Conservation (phyloP, 2,329 filamentous ascomycete species). For the Pseudogymnoascus sp. region DNA sequence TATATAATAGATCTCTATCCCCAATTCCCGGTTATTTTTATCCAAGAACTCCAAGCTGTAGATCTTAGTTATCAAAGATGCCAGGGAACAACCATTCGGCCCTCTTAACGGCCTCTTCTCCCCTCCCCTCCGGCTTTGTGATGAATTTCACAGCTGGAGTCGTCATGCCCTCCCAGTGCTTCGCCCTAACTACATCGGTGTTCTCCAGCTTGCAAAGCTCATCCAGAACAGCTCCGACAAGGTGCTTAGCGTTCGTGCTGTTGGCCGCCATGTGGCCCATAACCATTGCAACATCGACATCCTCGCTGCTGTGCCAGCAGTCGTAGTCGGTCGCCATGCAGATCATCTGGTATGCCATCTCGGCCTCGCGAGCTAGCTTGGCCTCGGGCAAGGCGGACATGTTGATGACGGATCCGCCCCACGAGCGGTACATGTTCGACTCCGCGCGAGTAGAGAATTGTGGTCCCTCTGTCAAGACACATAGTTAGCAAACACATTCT, state of each 20-base stretch:
- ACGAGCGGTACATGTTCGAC: constrained; percentile 86
- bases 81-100: constrained; percentile 82
- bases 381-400: constrained; percentile 95
- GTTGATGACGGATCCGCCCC: constrained; percentile 94
- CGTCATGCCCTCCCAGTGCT: constrained; percentile 69
- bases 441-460: constrained; percentile 96
- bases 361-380: constrained; percentile 91
- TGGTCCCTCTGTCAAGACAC: constrained; percentile 66
- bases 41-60: background rate
- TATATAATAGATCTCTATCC: background rate
- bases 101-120: constrained; percentile 67
- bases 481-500: background rate
- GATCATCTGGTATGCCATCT: constrained; percentile 96
- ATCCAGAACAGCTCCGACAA: constrained; percentile 82
- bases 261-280: constrained; percentile 96
- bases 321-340: constrained; percentile 99
- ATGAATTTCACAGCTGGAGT: constrained; percentile 74
- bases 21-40: background rate
- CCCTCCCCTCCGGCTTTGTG: constrained; percentile 69
- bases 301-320: constrained; percentile 81
- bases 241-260: constrained; percentile 72
- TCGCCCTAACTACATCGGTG: constrained; percentile 65
- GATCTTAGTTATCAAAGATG: constrained; percentile 5
- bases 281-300: constrained; percentile 94
- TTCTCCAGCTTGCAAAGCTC: constrained; percentile 73